Conservation (phyloP, 306 rosid genomes). For the Begonia fuchsioides region DNA sequence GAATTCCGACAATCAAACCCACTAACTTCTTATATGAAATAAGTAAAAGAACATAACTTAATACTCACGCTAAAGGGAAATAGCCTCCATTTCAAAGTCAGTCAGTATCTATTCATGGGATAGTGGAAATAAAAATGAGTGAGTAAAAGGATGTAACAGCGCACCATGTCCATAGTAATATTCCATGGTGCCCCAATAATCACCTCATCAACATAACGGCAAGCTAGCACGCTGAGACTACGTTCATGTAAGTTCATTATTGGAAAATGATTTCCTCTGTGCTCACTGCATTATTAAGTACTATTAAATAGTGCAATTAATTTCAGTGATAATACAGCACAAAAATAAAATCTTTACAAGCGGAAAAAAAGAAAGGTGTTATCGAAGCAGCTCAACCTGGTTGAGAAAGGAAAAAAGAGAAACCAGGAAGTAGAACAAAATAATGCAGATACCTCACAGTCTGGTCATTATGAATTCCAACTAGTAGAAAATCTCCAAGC, state of each 20-base stretch:
- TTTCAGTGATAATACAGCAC: neutral
- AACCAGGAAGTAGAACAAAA: constrained; percentile 2
- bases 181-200: constrained; percentile 96
- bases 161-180: constrained; percentile 82
- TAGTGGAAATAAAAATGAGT: neutral
- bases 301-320: constrained; percentile 1
- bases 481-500: constrained; percentile 90
- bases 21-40: too few species aligned
- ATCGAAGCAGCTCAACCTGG: neutral
- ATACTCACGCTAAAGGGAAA: neutral
- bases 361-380: neutral
- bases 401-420: neutral
- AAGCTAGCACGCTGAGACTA: constrained; percentile 88
- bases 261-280: constrained; percentile 65
- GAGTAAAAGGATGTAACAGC: constrained; percentile 11
- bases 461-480: constrained; percentile 73
- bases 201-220: constrained; percentile 90
- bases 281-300: constrained; percentile 38
- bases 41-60: too few species aligned
- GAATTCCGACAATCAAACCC: too few species aligned
- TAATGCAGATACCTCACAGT: constrained; percentile 50
- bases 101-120: neutral
- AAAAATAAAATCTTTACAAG: neutral
- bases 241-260: constrained; percentile 95
- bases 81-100: neutral